Conservation (phyloP, 495 filamentous ascomycete genomes). For the Aspergillus carlsbadensis region DNA sequence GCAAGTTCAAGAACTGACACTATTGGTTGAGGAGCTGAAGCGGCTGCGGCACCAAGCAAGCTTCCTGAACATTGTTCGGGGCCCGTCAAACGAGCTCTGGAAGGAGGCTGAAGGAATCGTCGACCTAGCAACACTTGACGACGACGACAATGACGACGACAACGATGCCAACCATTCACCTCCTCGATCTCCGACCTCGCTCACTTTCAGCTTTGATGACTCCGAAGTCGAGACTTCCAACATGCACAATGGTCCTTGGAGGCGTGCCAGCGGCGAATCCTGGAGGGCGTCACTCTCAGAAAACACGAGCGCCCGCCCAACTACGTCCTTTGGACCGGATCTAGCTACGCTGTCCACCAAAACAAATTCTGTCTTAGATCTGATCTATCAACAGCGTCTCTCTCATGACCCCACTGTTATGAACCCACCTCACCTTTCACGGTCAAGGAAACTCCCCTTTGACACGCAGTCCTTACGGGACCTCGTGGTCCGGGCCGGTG, state of each 20-base stretch:
- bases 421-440: constrained; percentile 40
- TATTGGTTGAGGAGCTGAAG: constrained; percentile 79
- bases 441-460: constrained; percentile 80
- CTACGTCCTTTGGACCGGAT: constrained; percentile 22
- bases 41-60: constrained; percentile 62
- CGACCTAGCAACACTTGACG: constrained; percentile 78
- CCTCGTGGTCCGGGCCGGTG: constrained; percentile 79
- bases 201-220: constrained; percentile 54
- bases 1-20: constrained; percentile 79
- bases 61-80: constrained; percentile 62
- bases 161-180: constrained; percentile 56
- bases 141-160: constrained; percentile 85
- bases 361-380: constrained; percentile 77
- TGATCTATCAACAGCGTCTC: constrained; percentile 68
- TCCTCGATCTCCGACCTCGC: constrained; percentile 50
- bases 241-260: constrained; percentile 30
- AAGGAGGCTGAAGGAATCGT: constrained; percentile 88
- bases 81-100: constrained; percentile 65
- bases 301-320: constrained; percentile 18
- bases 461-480: constrained; percentile 87
- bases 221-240: constrained; percentile 59
- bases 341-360: constrained; percentile 55
- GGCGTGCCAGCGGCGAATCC: constrained; percentile 36
- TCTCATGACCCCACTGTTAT: constrained; percentile 47
- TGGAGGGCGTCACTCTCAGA: constrained; percentile 32